These are phyloP conservation scores for Isochrysis galbana DNA, from an alignment of 78 protist species.

Conservation along the genomic window DNA sequence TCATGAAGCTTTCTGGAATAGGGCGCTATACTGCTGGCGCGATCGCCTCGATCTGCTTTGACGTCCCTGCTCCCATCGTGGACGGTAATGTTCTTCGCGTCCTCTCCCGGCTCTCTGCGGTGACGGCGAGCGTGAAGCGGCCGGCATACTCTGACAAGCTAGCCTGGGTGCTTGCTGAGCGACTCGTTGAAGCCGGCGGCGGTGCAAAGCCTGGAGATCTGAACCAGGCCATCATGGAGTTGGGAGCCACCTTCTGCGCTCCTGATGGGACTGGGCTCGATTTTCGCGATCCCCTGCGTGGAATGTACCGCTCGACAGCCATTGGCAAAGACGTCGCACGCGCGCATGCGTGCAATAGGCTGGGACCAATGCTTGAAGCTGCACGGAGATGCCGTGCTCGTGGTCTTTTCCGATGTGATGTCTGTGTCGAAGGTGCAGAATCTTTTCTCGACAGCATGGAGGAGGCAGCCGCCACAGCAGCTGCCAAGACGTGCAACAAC, in stretches of 20 bases:
- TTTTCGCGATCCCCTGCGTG: not conserved
- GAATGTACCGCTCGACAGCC: not conserved
- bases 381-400: too few relatives aligned
- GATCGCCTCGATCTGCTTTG: conserved; percentile 57
- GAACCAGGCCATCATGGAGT: conserved; percentile 85
- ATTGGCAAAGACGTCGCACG: not conserved
- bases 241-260: conserved; percentile 82
- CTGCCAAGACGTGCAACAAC: not conserved
- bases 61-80: not conserved
- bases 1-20: conserved; percentile 59
- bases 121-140: conserved; percentile 55
- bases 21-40: conserved; percentile 82
- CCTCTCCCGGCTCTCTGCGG: conserved; percentile 63
- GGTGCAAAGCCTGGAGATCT: conserved; percentile 47
- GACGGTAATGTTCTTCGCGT: conserved; percentile 90
- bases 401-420: not conserved
- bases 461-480: not conserved
- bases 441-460: too few relatives aligned
- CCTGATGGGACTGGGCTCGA: not conserved
- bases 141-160: not conserved
- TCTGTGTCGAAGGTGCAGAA: not conserved
- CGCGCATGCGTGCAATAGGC: too few relatives aligned
- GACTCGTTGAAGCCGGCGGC: not conserved
- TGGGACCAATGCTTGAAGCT: too few relatives aligned
- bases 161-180: conserved; percentile 41